Evolutionary conservation across 257 asterid species (phyloP).

Genomic region (Mitragyna speciosa): DNA sequence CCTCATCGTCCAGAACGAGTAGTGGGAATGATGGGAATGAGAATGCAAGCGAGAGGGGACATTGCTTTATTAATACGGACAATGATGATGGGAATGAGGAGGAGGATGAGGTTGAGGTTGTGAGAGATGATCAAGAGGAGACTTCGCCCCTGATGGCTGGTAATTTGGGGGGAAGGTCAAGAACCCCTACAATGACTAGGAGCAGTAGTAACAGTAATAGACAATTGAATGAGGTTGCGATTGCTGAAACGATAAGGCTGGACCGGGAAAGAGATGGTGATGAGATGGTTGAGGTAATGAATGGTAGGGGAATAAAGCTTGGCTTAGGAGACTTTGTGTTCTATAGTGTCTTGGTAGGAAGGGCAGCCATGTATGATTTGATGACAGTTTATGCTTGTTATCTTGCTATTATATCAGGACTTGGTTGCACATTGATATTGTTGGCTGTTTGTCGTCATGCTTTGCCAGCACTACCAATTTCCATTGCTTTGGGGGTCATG

Average conservation of each 20-base stretch:
- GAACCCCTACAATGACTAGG: constrained; percentile 12
- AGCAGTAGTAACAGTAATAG: constrained; percentile 23
- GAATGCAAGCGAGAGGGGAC: constrained; percentile 11
- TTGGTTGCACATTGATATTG: constrained; percentile 86
- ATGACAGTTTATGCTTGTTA: constrained; percentile 98
- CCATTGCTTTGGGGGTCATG: constrained; percentile 72
- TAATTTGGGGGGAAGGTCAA: constrained; percentile 29
- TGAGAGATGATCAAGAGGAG: constrained; percentile 31
- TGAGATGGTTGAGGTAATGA: constrained; percentile 27
- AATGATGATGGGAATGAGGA: constrained; percentile 55
- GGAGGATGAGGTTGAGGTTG: constrained; percentile 44
- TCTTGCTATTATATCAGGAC: constrained; percentile 91
- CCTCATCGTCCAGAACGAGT: constrained; percentile 23
- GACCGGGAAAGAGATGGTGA: constrained; percentile 26
- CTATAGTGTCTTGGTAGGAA: constrained; percentile 89
- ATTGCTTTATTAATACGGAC: constrained; percentile 5
- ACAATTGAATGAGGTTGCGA: neutral
- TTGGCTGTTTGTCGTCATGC: constrained; percentile 84
- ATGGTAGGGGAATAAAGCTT: constrained; percentile 69
- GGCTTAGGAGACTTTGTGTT: constrained; percentile 95
- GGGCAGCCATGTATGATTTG: constrained; percentile 98
- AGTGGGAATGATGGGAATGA: constrained; percentile 15
- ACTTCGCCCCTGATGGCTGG: constrained; percentile 63
- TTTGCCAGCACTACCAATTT: constrained; percentile 93
- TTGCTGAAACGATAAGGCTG: constrained; percentile 27